Percentiles rank a stretch among this genome's conserved stretches.
Evolutionary conservation across 2,329 filamentous ascomycete genomes (phyloP).

Genomic region (Aureobasidium subglaciale): DNA sequence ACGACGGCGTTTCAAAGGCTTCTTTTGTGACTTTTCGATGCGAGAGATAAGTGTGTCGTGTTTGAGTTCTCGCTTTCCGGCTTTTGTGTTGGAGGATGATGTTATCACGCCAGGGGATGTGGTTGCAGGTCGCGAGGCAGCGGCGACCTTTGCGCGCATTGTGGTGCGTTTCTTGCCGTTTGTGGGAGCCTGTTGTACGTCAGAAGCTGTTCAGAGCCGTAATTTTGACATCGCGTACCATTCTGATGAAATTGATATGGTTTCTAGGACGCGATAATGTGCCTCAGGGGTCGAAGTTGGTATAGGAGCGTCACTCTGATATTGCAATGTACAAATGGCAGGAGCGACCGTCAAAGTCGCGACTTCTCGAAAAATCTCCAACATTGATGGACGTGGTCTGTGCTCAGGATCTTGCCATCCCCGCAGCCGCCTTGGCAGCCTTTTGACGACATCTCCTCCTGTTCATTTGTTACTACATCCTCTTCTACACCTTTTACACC

Average conservation of each 20-base stretch:
- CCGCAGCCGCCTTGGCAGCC: too few relatives aligned
- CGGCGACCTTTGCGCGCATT: constrained; percentile 50
- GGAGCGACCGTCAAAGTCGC: not conserved
- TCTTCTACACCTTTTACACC: too few relatives aligned
- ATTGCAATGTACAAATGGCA: not conserved
- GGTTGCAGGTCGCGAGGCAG: constrained; percentile 39
- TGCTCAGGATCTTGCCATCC: not conserved
- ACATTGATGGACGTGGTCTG: constrained; percentile 6
- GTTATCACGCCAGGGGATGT: constrained; percentile 35
- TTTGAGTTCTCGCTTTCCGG: constrained; percentile 75
- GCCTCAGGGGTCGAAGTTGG: not conserved
- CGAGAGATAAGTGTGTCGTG: constrained; percentile 72
- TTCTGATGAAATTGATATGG: not conserved
- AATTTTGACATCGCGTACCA: not conserved
- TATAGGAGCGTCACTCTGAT: not conserved
- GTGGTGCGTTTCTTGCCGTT: constrained; percentile 50
- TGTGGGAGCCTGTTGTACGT: not conserved
- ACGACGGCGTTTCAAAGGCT: constrained; percentile 49
- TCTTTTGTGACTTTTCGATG: constrained; percentile 52
- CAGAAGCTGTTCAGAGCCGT: not conserved
- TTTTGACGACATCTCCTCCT: too few relatives aligned
- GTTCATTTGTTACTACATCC: too few relatives aligned
- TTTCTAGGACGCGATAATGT: not conserved
- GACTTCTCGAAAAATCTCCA: not conserved
- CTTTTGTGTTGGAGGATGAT: constrained; percentile 60